A percentile compares a stretch with the other conserved stretches of the same genome.
These are phyloP conservation scores for Calocybe gangraenosa DNA, from an alignment of 768 basidiomycete species.

Conservation along the genomic window DNA sequence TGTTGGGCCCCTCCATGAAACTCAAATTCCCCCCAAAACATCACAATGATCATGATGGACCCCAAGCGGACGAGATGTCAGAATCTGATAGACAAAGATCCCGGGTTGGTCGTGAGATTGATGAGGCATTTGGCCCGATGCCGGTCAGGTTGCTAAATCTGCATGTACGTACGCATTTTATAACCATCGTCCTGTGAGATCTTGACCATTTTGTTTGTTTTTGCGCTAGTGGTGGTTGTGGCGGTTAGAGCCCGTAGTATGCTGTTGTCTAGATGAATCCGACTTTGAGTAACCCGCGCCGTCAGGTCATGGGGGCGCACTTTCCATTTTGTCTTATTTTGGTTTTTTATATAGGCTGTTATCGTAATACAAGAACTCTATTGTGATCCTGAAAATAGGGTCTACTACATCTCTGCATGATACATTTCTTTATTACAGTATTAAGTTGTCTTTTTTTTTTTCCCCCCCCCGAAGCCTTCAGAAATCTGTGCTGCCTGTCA, in stretches of 20 bases:
- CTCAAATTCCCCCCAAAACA: conserved; percentile 9
- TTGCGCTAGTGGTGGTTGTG: conserved; percentile 81
- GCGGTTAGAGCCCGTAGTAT: conserved; percentile 60
- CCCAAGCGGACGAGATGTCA: conserved; percentile 9
- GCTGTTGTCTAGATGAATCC: conserved; percentile 59
- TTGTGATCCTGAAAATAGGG: too few species aligned
- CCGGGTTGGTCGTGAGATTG: conserved; percentile 44
- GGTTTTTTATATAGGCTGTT: too few species aligned
- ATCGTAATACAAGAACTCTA: too few species aligned
- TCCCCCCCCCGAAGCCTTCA: too few species aligned
- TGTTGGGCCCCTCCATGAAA: conserved; percentile 19
- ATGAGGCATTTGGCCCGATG: conserved; percentile 61
- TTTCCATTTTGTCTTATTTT: too few species aligned
- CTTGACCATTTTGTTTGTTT: neutral
- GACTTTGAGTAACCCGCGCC: conserved; percentile 35
- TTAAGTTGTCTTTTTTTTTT: too few species aligned
- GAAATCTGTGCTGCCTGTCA: conserved; percentile 65
- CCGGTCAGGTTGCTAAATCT: conserved; percentile 64
- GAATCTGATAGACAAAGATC: conserved; percentile 27
- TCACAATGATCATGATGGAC: conserved; percentile 3
- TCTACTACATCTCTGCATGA: too few species aligned
- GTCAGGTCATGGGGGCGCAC: too few species aligned
- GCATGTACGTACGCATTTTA: conserved; percentile 62
- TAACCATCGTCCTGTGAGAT: neutral
- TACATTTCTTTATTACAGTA: too few species aligned